These are phyloP conservation scores for Gloeophyllum trabeum DNA, from an alignment of 768 basidiomycete species.

Conservation along the genomic window DNA sequence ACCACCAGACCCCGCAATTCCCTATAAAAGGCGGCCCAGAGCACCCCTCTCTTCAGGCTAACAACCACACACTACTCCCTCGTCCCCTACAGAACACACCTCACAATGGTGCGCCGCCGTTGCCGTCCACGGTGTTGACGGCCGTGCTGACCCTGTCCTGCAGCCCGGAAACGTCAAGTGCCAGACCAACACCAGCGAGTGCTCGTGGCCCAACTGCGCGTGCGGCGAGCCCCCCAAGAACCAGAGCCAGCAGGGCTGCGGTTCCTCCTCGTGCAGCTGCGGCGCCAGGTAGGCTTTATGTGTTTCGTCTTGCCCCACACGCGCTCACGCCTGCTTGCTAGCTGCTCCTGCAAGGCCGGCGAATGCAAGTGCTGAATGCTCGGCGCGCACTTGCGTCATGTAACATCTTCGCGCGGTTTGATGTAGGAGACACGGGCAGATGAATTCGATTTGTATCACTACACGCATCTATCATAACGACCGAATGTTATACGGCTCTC, in stretches of 20 bases:
- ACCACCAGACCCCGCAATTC: too few species aligned
- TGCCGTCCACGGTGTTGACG: too few species aligned
- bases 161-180: constrained; percentile 12
- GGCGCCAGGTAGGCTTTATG: constrained; percentile 8
- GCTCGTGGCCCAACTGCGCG: constrained; percentile 21
- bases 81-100: too few species aligned
- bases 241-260: constrained; percentile 10
- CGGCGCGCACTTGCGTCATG: too few species aligned
- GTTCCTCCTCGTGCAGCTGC: constrained; percentile 13
- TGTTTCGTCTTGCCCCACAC: background rate
- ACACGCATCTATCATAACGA: background rate
- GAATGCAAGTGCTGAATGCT: constrained; percentile 11
- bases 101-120: too few species aligned
- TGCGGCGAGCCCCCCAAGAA: constrained; percentile 26
- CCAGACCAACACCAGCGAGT: constrained; percentile 10
- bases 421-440: too few species aligned
- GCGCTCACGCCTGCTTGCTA: background rate
- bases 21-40: too few species aligned
- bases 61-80: too few species aligned
- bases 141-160: background rate
- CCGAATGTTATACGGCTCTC: constrained; percentile 1
- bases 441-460: too few species aligned
- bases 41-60: too few species aligned
- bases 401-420: constrained; percentile 4
- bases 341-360: constrained; percentile 10